phyloP scores from a whole-genome alignment of 371 early-diverging fungal species.

The Mortierella sp. region DNA sequence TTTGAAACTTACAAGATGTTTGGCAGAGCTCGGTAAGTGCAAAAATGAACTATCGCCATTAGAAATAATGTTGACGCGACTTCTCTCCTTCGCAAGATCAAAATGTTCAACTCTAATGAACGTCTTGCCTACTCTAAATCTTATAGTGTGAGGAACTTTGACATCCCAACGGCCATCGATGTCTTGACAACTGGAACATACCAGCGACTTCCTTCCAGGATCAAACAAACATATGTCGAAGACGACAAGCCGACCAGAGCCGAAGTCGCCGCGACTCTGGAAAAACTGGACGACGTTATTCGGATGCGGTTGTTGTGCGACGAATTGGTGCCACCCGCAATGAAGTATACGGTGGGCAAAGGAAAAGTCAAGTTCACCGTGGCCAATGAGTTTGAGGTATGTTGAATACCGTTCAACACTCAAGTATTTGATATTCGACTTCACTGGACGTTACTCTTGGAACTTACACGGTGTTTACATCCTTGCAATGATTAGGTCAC shows the following conservation, averaged over 20 bases:
- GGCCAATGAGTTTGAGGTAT: constrained; percentile 78
- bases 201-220: constrained; percentile 73
- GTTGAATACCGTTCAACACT: not conserved
- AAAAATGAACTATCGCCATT: not conserved
- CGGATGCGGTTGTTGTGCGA: constrained; percentile 73
- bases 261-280: constrained; percentile 69
- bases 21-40: constrained; percentile 69
- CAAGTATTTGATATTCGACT: not conserved
- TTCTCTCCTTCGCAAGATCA: not conserved
- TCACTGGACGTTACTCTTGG: too few relatives aligned
- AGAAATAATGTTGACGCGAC: too few relatives aligned
- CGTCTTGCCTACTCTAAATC: not conserved
- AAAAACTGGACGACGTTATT: constrained; percentile 77
- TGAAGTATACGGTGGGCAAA: constrained; percentile 65
- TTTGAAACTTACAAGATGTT: constrained; percentile 74
- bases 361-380: constrained; percentile 77
- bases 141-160: constrained; percentile 77
- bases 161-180: constrained; percentile 82
- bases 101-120: not conserved
- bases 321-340: constrained; percentile 74
- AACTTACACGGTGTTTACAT: not conserved
- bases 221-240: constrained; percentile 65
- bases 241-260: constrained; percentile 66
- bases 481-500: constrained; percentile 26
- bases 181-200: constrained; percentile 82